phyloP scores from a whole-genome alignment of 2,329 filamentous ascomycete genomes.

The Penicillium sp. region DNA sequence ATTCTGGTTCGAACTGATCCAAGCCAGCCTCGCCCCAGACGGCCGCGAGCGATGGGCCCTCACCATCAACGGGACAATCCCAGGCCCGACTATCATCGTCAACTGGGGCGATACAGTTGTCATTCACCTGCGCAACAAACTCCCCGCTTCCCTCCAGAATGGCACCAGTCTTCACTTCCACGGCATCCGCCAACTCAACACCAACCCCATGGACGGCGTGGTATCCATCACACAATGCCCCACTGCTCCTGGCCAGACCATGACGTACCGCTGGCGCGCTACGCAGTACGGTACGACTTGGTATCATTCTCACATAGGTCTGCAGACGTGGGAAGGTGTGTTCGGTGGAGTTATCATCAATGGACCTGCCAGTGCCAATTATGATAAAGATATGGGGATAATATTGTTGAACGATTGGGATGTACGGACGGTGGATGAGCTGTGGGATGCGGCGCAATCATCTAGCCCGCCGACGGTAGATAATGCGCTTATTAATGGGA shows the following conservation, averaged over 20 bases:
- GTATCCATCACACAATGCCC: slow-evolving; percentile 43
- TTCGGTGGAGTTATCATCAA: slow-evolving; percentile 59
- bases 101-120: slow-evolving; percentile 38
- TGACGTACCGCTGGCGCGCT: slow-evolving; percentile 42
- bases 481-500: slow-evolving; percentile 52
- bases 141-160: slow-evolving; percentile 17
- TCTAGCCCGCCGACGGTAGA: slow-evolving; percentile 35
- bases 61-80: slow-evolving; percentile 35
- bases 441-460: slow-evolving; percentile 23
- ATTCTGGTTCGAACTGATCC: slow-evolving; percentile 4
- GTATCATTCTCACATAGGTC: slow-evolving; percentile 39
- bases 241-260: slow-evolving; percentile 35
- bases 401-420: slow-evolving; percentile 40
- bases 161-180: slow-evolving; percentile 37
- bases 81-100: slow-evolving; percentile 36
- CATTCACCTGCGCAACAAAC: slow-evolving; percentile 31
- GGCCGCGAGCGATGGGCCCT: slow-evolving; percentile 28
- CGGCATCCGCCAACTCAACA: slow-evolving; percentile 35
- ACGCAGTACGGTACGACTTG: slow-evolving; percentile 39
- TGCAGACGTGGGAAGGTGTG: slow-evolving; percentile 55
- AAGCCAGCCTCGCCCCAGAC: slow-evolving; percentile 30
- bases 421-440: slow-evolving; percentile 26
- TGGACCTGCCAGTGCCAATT: slow-evolving; percentile 42
- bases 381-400: slow-evolving; percentile 39
- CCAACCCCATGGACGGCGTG: slow-evolving; percentile 35